Percentiles rank a stretch among this genome's conserved stretches.
phyloP scores from a whole-genome alignment of 345 rosid genomes.

The Pistacia vera region DNA sequence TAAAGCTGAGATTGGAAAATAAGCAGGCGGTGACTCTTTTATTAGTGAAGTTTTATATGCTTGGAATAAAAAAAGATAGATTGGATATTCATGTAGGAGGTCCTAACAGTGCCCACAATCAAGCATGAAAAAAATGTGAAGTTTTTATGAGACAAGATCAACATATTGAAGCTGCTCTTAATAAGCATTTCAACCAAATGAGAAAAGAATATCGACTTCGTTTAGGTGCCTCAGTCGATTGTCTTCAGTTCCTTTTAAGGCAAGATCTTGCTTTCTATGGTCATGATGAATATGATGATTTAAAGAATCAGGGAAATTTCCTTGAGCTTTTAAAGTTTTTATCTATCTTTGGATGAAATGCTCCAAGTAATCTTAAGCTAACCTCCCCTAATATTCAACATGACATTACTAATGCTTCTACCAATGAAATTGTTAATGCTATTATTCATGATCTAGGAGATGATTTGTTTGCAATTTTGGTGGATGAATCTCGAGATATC shows the following conservation, averaged over 20 bases:
- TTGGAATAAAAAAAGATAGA: neutral
- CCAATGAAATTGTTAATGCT: no score
- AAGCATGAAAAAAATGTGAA: neutral
- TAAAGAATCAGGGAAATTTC: no score
- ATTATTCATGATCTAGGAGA: no score
- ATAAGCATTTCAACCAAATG: neutral
- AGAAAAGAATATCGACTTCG: neutral
- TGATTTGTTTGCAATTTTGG: neutral
- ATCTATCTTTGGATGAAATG: neutral
- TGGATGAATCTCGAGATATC: slow-evolving; percentile 18
- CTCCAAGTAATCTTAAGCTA: neutral
- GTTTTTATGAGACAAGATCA: neutral
- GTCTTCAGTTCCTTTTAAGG: neutral
- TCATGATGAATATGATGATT: no score
- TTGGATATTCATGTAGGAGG: neutral
- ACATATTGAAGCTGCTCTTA: no score
- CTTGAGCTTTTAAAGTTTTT: no score
- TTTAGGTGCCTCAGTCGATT: neutral
- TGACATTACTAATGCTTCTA: no score
- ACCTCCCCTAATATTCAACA: neutral
- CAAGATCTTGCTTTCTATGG: neutral
- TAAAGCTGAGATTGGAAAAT: neutral
- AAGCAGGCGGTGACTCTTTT: neutral
- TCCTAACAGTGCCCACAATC: neutral
- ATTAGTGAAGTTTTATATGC: neutral